These are phyloP conservation scores for Pichia kluyveri DNA, from an alignment of 805 yeast species.

Conservation along the genomic window DNA sequence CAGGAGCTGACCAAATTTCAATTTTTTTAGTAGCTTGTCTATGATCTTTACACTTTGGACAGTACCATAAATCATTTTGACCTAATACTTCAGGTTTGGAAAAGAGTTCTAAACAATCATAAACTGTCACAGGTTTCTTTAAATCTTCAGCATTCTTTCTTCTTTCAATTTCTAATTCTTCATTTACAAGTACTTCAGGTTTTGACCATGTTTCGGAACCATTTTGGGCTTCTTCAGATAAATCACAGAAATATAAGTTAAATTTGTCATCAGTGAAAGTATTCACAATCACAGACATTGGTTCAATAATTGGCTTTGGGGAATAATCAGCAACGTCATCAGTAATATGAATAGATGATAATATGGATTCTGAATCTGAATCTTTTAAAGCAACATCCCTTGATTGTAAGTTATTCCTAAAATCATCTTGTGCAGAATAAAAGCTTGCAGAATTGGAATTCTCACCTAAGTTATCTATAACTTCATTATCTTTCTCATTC, in stretches of 20 bases:
- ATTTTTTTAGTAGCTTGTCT: slow-evolving; percentile 86
- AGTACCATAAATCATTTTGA: slow-evolving; percentile 87
- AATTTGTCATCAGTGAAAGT: slow-evolving; percentile 52
- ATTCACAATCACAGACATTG: slow-evolving; percentile 31
- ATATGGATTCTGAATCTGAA: not conserved
- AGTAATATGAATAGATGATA: too few species aligned
- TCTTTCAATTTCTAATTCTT: slow-evolving; percentile 43
- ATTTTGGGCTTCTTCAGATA: slow-evolving; percentile 27
- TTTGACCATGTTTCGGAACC: slow-evolving; percentile 49
- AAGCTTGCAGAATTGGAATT: not conserved
- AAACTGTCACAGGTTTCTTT: slow-evolving; percentile 43
- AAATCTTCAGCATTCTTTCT: slow-evolving; percentile 20
- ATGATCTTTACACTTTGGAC: slow-evolving; percentile 83
- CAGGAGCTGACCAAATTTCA: slow-evolving; percentile 91
- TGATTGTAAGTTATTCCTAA: not conserved
- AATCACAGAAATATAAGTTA: slow-evolving; percentile 43
- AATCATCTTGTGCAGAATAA: not conserved
- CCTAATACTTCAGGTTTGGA: slow-evolving; percentile 79
- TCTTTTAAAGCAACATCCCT: not conserved
- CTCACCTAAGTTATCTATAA: not conserved
- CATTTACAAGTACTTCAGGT: slow-evolving; percentile 42
- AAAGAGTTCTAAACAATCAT: slow-evolving; percentile 68
- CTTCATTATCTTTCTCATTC: not conserved
- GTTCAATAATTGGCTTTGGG: not conserved
- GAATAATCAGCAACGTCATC: too few species aligned